phyloP scores from a whole-genome alignment of 1,139 yeast genomes.

The Hyphopichia fennica region DNA sequence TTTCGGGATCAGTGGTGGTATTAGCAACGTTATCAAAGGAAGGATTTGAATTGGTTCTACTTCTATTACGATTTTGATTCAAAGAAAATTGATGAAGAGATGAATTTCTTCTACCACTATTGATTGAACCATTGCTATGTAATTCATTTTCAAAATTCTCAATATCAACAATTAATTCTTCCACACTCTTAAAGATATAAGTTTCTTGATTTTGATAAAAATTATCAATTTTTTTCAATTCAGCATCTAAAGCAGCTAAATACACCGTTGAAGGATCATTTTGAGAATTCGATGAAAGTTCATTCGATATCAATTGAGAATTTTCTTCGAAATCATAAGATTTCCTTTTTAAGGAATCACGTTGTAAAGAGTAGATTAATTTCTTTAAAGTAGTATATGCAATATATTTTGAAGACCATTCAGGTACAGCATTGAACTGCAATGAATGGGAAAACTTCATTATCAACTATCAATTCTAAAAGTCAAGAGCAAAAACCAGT shows the following conservation, averaged over 20 bases:
- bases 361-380: slow-evolving; percentile 62
- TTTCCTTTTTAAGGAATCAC: slow-evolving; percentile 45
- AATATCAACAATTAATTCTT: slow-evolving; percentile 52
- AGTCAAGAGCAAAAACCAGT: not conserved
- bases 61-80: slow-evolving; percentile 3
- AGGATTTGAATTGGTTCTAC: slow-evolving; percentile 16
- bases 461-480: not conserved
- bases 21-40: slow-evolving; percentile 15
- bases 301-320: slow-evolving; percentile 25
- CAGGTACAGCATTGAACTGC: slow-evolving; percentile 75
- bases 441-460: slow-evolving; percentile 76
- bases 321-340: slow-evolving; percentile 29
- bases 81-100: slow-evolving; percentile 5
- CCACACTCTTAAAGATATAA: slow-evolving; percentile 47
- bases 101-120: slow-evolving; percentile 6
- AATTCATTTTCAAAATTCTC: slow-evolving; percentile 44
- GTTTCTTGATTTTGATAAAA: slow-evolving; percentile 57
- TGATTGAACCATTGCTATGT: slow-evolving; percentile 9
- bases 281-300: slow-evolving; percentile 22
- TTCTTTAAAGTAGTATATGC: slow-evolving; percentile 66
- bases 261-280: slow-evolving; percentile 36
- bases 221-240: slow-evolving; percentile 57
- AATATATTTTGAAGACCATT: slow-evolving; percentile 71
- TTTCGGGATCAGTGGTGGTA: slow-evolving; percentile 32
- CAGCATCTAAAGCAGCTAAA: slow-evolving; percentile 55